Evolutionary conservation across 805 yeast genomes (phyloP), one percentile per base, ranked within the genome.

Genomic region (Lachancea meyersii): DNA sequence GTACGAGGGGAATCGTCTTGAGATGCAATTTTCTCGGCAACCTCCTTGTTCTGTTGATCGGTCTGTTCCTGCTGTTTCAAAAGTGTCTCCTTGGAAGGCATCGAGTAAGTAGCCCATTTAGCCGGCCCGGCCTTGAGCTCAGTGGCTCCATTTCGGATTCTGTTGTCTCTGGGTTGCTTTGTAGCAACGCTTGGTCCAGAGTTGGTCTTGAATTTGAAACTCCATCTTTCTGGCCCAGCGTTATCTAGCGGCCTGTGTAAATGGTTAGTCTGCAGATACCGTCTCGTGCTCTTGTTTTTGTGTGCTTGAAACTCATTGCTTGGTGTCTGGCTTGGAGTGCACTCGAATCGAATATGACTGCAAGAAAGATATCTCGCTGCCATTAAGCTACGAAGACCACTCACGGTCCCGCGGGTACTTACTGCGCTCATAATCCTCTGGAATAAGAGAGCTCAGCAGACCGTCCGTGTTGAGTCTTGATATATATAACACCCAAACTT

Each of bases 81-180:
- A 49, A 77, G 59, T 3, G 74, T 66, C 63, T 46, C 71, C 56
- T 61, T 74, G 64, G 56, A 71, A 57, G 57, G 77, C 61, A 51
- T 64, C 49, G 47, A 68, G 60, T 59, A 82, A 74, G 63, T 76
- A 63, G 52, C 75, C 72, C 62, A 66, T 40, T 58, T 58, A 6
- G 43, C 4, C 13, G 31, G 5, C 13, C 16, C 20, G 22, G 21
- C 18, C 8, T 34, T 43, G 17, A 16, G 13, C 28, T 26, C 28
- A 11, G 6, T 4, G 10, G 28, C 5, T 4, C 6, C 37, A 6
- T 17, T 40, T 1, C n/a, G n/a, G n/a, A n/a, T n/a, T 24, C 22
- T 23, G 18, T 24, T 31, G 22, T 34, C 20, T 13, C 20, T 13
- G 21, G 20, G 33, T 14, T 35, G 43, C 31, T 41, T 33, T 28